phyloP scores from a whole-genome alignment of 2,329 filamentous ascomycete genomes.

The Pyrenochaeta sp. region DNA sequence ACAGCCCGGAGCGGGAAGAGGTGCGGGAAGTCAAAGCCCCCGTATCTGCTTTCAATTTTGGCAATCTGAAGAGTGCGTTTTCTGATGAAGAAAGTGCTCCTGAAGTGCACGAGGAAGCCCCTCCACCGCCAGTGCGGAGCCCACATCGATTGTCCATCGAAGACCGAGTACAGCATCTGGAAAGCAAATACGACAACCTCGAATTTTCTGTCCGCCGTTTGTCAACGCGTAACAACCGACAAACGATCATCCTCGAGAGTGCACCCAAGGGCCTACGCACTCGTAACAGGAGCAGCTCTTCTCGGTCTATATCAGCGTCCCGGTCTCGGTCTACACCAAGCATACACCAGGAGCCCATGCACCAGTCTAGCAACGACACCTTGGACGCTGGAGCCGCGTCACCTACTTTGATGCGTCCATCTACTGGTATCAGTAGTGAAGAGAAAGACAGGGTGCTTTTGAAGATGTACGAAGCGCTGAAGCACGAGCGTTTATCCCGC shows the following conservation, averaged over 20 bases:
- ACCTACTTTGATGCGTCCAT: constrained; percentile 11
- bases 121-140: constrained; percentile 15
- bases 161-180: constrained; percentile 43
- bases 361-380: constrained; percentile 22
- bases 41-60: constrained; percentile 47
- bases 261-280: constrained; percentile 43
- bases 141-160: constrained; percentile 39
- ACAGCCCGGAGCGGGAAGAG: constrained; percentile 4
- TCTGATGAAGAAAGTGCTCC: constrained; percentile 25
- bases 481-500: constrained; percentile 41
- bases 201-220: constrained; percentile 42
- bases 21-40: constrained; percentile 19
- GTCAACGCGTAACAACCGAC: constrained; percentile 43
- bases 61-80: constrained; percentile 36
- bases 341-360: constrained; percentile 21
- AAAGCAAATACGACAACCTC: constrained; percentile 38
- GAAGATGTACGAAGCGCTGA: constrained; percentile 33
- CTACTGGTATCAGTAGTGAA: constrained; percentile 7
- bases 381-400: constrained; percentile 17
- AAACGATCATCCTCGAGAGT: constrained; percentile 50
- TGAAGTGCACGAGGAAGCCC: constrained; percentile 16
- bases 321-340: constrained; percentile 22
- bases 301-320: constrained; percentile 18
- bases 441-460: constrained; percentile 17
- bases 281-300: constrained; percentile 37